A percentile compares a stretch with the other conserved stretches of the same genome.
Conservation (phyloP, 306 rosid species). For the Cucumis cinereus region DNA sequence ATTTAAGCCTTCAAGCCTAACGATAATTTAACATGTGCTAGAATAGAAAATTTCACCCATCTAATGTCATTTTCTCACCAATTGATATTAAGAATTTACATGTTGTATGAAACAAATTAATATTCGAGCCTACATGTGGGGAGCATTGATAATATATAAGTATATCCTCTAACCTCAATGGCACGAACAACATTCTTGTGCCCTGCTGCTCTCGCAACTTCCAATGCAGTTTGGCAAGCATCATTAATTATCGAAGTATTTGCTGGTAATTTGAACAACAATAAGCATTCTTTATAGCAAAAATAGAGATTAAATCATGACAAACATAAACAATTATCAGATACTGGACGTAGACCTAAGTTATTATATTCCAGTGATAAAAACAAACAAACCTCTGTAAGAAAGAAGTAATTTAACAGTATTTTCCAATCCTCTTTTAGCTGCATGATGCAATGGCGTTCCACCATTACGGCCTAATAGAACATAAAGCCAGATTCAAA, state of each 20-base stretch:
- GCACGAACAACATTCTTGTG: conserved; percentile 70
- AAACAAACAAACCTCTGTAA: conserved; percentile 47
- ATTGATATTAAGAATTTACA: background rate
- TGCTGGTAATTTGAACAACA: conserved; percentile 37
- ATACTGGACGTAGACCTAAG: background rate
- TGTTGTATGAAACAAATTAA: background rate
- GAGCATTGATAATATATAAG: background rate
- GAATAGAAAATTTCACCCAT: background rate
- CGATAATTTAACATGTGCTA: background rate
- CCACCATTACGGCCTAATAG: conserved; percentile 35
- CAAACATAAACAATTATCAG: background rate
- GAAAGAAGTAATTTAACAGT: conserved; percentile 66
- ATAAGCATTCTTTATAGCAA: conserved; percentile 6
- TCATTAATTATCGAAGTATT: conserved; percentile 71
- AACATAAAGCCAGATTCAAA: background rate
- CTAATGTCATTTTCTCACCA: background rate
- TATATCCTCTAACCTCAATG: conserved; percentile 42
- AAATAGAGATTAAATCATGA: background rate
- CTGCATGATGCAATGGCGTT: conserved; percentile 92
- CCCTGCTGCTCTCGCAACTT: conserved; percentile 77
- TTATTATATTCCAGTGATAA: no score
- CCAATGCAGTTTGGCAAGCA: conserved; percentile 84
- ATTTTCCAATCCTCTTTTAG: conserved; percentile 71
- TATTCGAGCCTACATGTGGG: background rate
- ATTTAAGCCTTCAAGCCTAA: background rate